Evolutionary conservation across 345 rosid genomes (phyloP).

Genomic region (Hypericum perforatum): DNA sequence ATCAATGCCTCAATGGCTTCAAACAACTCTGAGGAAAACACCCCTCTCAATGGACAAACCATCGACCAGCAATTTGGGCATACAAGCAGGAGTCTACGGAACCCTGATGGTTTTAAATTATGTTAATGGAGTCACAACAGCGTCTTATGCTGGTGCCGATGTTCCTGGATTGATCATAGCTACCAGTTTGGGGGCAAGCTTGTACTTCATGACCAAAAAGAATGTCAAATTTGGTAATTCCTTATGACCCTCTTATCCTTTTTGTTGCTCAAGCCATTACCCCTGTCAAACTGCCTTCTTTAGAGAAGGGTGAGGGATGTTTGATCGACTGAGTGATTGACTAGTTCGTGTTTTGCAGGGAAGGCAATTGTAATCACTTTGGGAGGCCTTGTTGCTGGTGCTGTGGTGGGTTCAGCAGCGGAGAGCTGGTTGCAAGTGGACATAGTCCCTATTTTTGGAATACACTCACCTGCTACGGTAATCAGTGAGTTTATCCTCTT

Average conservation of each 20-base stretch:
- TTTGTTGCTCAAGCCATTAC: neutral
- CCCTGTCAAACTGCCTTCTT: neutral
- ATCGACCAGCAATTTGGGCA: slow-evolving; percentile 54
- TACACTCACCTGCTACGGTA: slow-evolving; percentile 76
- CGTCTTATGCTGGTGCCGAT: slow-evolving; percentile 61
- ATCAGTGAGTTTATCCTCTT: slow-evolving; percentile 78
- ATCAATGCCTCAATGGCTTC: slow-evolving; percentile 69
- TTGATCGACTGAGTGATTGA: neutral
- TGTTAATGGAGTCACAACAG: slow-evolving; percentile 56
- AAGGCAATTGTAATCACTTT: slow-evolving; percentile 74
- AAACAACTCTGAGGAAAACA: slow-evolving; percentile 41
- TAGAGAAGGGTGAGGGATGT: neutral
- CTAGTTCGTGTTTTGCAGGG: slow-evolving; percentile 33
- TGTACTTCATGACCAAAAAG: slow-evolving; percentile 78
- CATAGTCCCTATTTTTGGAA: slow-evolving; percentile 73
- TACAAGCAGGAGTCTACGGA: slow-evolving; percentile 90
- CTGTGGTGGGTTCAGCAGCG: slow-evolving; percentile 78
- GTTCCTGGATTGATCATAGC: slow-evolving; percentile 79
- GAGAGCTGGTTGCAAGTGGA: slow-evolving; percentile 97
- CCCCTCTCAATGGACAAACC: slow-evolving; percentile 64
- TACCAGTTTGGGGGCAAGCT: slow-evolving; percentile 78
- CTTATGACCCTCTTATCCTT: slow-evolving; percentile 1
- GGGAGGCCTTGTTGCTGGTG: slow-evolving; percentile 95
- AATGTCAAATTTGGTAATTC: slow-evolving; percentile 73
- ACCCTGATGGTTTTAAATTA: slow-evolving; percentile 75